Evolutionary conservation across 1,284 basidiomycete species (phyloP).

Genomic region (Moesziomyces globuligerus): DNA sequence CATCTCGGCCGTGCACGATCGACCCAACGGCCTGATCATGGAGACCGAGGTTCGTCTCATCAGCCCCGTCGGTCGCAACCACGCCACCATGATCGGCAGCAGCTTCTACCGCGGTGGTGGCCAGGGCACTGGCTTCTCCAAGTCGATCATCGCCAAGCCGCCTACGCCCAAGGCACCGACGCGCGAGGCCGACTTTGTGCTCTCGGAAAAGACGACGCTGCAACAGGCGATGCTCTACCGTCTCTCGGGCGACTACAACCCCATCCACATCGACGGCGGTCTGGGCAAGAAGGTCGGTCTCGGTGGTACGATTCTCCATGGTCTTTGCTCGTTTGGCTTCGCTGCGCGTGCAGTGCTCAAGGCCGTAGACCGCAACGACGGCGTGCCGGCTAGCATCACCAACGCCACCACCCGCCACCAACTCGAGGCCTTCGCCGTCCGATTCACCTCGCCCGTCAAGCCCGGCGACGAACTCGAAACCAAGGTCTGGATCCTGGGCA

Average conservation of each 20-base stretch:
- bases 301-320: slow-evolving; percentile 59
- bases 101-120: slow-evolving; percentile 60
- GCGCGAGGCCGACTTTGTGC: slow-evolving; percentile 43
- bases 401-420: slow-evolving; percentile 14
- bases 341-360: slow-evolving; percentile 58
- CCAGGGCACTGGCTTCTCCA: slow-evolving; percentile 56
- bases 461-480: slow-evolving; percentile 59
- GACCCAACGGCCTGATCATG: slow-evolving; percentile 53
- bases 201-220: slow-evolving; percentile 40
- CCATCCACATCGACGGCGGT: slow-evolving; percentile 57
- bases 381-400: slow-evolving; percentile 33
- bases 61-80: slow-evolving; percentile 45
- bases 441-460: slow-evolving; percentile 61
- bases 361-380: slow-evolving; percentile 44
- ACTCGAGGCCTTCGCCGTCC: slow-evolving; percentile 42
- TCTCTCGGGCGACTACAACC: slow-evolving; percentile 58
- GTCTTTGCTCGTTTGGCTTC: slow-evolving; percentile 58
- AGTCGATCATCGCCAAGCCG: slow-evolving; percentile 39
- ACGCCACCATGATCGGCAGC: slow-evolving; percentile 57
- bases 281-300: slow-evolving; percentile 55
- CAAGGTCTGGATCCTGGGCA: slow-evolving; percentile 54
- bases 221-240: slow-evolving; percentile 60
- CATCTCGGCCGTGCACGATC: slow-evolving; percentile 56
- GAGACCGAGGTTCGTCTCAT: slow-evolving; percentile 55
- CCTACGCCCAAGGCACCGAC: slow-evolving; percentile 40